Percentiles rank a stretch among this genome's conserved stretches.
Conservation (phyloP, 179 eudicot genomes). For the Spinacia oleracea region DNA sequence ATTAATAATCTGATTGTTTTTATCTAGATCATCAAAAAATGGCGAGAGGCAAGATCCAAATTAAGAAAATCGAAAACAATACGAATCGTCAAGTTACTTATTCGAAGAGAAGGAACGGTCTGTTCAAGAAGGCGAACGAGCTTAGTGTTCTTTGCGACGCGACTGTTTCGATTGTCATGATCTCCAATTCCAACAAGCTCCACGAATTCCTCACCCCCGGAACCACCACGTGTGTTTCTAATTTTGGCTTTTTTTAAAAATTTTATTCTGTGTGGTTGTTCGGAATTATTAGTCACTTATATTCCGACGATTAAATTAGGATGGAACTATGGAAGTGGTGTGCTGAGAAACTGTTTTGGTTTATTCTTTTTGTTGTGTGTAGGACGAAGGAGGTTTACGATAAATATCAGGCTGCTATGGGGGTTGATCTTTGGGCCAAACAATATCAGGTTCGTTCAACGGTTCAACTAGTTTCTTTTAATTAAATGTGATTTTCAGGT, state of each 20-base stretch:
- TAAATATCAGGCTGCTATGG: constrained; percentile 24
- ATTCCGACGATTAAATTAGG: background rate
- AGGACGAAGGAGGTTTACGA: constrained; percentile 35
- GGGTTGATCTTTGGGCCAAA: constrained; percentile 31
- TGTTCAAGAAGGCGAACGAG: constrained; percentile 37
- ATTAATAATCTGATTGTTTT: too few relatives aligned
- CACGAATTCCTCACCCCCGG: constrained; percentile 28
- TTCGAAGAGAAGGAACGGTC: constrained; percentile 37
- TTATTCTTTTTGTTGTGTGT: background rate
- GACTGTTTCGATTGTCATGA: constrained; percentile 35
- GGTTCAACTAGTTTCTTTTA: background rate
- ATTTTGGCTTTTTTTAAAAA: background rate
- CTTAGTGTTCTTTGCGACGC: constrained; percentile 35
- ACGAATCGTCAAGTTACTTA: constrained; percentile 38
- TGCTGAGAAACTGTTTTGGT: too few relatives aligned
- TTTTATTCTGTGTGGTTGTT: background rate
- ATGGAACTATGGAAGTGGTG: background rate
- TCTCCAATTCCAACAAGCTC: constrained; percentile 24
- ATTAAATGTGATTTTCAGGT: background rate
- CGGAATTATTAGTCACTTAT: background rate
- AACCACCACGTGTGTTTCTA: constrained; percentile 25
- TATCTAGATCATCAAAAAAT: background rate
- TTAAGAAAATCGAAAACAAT: constrained; percentile 32
- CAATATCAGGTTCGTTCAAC: constrained; percentile 29
- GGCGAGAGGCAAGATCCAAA: constrained; percentile 39